Evolutionary conservation across 305 asterid species (phyloP), one percentile per base, ranked within the genome.

Genomic region (Striga hermonthica): DNA sequence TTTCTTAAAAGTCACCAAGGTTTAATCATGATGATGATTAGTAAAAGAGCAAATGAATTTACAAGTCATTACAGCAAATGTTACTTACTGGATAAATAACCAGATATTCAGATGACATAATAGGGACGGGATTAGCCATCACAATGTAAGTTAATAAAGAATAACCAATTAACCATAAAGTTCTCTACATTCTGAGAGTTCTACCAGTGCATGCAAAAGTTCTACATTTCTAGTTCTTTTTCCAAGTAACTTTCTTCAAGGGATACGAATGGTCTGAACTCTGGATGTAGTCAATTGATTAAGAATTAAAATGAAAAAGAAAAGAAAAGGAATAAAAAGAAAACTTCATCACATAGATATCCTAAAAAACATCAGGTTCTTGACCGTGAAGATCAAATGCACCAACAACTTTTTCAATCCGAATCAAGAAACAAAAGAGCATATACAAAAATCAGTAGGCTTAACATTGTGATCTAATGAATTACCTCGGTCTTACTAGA

Each of bases 401-500:
- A 40, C 43, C 62, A 34, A 11, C 36, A 55, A 54, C 4, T n/a
- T 38, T 65, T 52, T 68, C 43, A 61, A 28, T 67, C 41, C 38
- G 5, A 50, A 59, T 14, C 43, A 13, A 4, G 28, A 64, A 28
- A 12, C 11, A 49, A 62, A 44, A 38, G 15, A 50, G 59, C 58
- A 49, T 11, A 16, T 56, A 57, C 5, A 38, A 66, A 47, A 66
- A 63, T 67, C 53, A 31, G 45, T 40, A 31, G 60, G 67, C 58
- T 75, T 7, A 50, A 16, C 48, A 63, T 9, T 61, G 43, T 38
- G 52, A 60, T 57, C 57, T 34, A 69, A 69, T 68, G 63, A 78
- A 57, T 69, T 80, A 94, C 99, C 99, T 88, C 98, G 49, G 80
- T 74, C 80, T 88, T 94, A 81, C 84, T 87, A 65, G 94, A 77